Evolutionary conservation across 225 moss, liverwort and hornwort species (phyloP).

Genomic region (Pseudisothecium myosuroides): DNA sequence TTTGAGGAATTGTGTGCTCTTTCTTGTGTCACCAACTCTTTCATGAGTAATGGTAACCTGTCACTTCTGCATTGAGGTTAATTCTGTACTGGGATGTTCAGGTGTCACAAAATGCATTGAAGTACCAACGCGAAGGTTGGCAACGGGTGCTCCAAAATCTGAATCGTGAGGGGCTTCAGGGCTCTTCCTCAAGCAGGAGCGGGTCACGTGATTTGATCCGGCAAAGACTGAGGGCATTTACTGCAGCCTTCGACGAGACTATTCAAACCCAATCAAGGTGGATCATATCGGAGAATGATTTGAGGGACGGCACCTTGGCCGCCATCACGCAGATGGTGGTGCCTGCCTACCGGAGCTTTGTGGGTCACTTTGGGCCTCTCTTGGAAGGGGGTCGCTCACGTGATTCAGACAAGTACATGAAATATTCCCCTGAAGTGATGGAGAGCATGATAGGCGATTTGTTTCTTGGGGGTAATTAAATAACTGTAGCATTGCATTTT

Average conservation of each 20-base stretch:
- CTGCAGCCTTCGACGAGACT: slow-evolving; percentile 53
- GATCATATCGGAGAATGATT: slow-evolving; percentile 58
- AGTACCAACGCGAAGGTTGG: slow-evolving; percentile 80
- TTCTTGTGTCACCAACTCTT: not conserved
- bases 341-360: slow-evolving; percentile 70
- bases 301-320: slow-evolving; percentile 48
- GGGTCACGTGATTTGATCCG: slow-evolving; percentile 56
- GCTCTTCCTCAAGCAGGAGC: slow-evolving; percentile 52
- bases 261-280: slow-evolving; percentile 53
- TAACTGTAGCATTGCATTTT: not conserved
- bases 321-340: slow-evolving; percentile 67
- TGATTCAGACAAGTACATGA: slow-evolving; percentile 22
- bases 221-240: slow-evolving; percentile 60
- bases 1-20: not conserved
- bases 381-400: slow-evolving; percentile 44
- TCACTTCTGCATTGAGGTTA: not conserved
- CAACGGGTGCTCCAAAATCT: slow-evolving; percentile 49
- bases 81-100: slow-evolving; percentile 6
- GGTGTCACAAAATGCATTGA: slow-evolving; percentile 59
- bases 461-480: not conserved
- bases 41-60: not conserved
- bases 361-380: slow-evolving; percentile 30
- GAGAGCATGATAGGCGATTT: slow-evolving; percentile 1
- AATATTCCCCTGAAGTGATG: slow-evolving; percentile 1
- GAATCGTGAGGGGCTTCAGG: slow-evolving; percentile 50